Evolutionary conservation across 2,329 filamentous ascomycete species (phyloP).

Genomic region (Rhynchosporium secalis): DNA sequence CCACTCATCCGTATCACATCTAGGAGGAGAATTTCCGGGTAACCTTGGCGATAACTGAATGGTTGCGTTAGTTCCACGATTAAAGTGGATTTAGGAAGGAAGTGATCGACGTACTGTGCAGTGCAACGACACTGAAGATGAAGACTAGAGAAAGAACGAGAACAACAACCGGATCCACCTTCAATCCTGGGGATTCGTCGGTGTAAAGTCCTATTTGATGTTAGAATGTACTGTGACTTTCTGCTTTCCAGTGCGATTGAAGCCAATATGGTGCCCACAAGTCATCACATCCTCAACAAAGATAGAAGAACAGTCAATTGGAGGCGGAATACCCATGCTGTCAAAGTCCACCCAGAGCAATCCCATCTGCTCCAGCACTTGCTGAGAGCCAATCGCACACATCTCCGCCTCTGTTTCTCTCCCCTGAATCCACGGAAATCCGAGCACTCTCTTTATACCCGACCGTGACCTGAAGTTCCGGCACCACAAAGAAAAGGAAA

Average conservation of each 20-base stretch:
- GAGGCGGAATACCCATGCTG: no score
- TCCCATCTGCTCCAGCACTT: no score
- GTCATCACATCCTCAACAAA: background rate
- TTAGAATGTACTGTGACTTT: background rate
- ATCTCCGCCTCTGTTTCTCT: no score
- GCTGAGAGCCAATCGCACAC: background rate
- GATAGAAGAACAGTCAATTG: no score
- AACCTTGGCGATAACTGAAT: slow-evolving; percentile 87
- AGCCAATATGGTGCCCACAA: no score
- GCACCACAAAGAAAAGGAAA: slow-evolving; percentile 9
- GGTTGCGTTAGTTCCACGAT: background rate
- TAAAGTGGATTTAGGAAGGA: slow-evolving; percentile 9
- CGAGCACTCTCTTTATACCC: background rate
- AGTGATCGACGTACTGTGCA: slow-evolving; percentile 78
- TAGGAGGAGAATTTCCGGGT: slow-evolving; percentile 75
- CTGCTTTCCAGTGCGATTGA: background rate
- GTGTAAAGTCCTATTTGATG: slow-evolving; percentile 77
- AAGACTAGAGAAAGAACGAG: slow-evolving; percentile 95
- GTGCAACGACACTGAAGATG: slow-evolving; percentile 96
- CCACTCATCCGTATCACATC: background rate
- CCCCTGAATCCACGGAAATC: no score
- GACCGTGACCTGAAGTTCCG: background rate
- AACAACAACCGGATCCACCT: slow-evolving; percentile 97
- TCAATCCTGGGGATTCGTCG: slow-evolving; percentile 93
- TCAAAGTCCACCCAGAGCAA: no score